Evolutionary conservation across 371 early-diverging fungal species (phyloP).

Genomic region (Mortierella sp.): DNA sequence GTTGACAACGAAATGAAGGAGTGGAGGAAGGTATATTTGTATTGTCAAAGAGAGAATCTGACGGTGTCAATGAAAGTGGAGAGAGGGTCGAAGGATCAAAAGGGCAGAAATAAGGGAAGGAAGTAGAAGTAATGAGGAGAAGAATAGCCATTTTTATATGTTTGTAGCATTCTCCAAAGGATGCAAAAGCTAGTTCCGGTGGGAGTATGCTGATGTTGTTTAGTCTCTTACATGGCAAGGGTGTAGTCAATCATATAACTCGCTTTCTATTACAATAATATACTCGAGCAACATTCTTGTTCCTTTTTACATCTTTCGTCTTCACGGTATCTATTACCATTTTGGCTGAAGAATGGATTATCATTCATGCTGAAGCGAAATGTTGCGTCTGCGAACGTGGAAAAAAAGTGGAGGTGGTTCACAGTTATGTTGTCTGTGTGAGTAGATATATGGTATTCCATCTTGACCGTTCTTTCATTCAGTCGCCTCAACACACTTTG

Average conservation of each 20-base stretch:
- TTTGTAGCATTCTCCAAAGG: neutral
- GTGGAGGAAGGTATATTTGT: neutral
- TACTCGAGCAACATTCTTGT: slow-evolving; percentile 8
- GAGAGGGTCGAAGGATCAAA: neutral
- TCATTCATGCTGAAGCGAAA: slow-evolving; percentile 33
- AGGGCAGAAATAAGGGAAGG: neutral
- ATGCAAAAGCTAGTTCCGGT: neutral
- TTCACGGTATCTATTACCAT: slow-evolving; percentile 1
- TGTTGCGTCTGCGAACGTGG: neutral
- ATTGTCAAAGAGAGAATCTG: neutral
- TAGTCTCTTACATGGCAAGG: neutral
- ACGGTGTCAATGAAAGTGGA: neutral
- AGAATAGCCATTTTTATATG: slow-evolving; percentile 1
- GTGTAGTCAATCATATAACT: neutral
- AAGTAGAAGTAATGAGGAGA: neutral
- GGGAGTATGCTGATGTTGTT: neutral
- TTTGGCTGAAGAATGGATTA: slow-evolving; percentile 34
- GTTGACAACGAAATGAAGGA: neutral
- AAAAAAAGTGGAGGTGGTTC: neutral
- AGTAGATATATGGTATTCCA: slow-evolving; percentile 8
- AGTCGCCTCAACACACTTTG: neutral
- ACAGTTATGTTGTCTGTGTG: neutral
- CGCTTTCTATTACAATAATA: neutral
- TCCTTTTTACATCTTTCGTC: neutral
- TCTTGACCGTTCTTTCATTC: slow-evolving; percentile 8